Base-by-base conservation (phyloP, 2,329 filamentous ascomycete species). In the Sarocladiaceae sp. region DNA sequence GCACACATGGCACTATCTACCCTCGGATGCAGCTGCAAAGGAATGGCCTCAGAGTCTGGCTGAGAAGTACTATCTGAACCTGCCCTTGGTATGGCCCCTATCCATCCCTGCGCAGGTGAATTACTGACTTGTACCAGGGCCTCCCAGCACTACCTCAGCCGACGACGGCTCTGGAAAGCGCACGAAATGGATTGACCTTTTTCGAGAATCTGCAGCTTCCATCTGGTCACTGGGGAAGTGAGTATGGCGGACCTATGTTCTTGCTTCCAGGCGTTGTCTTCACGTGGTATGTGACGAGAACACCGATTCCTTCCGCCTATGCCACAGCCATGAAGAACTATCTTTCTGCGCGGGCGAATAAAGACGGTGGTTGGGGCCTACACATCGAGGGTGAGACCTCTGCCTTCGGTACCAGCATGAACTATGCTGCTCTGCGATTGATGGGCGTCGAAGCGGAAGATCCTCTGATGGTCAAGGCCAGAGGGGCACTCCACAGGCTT, bases 181-280 rank as follows among this genome's bases (percentile, higher is more conserved):
- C 88, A 3, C 72, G 75, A 48, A 98, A 98, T 67, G 89, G 85
- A 29, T 74, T 97, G 44, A 70, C 78, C 3, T 97, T 95, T 70
- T 95, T 94, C 68, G 86, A 90, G 46, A 78, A 91, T 50, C 77
- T 97, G 19, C 93, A 98, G 62, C 74, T 96, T 1, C 81, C 84
- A 12, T 84, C 88, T 1, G 93, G 93, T 4, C 88, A 96, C 58
- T 98, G 93, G 93, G 93, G 76, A 4, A 97, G 91, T 68, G 93
- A 98, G 62, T 98, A 98, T 67, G 93, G 93, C 45, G 93, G 93
- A 0, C 93, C 93, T 3, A 91, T 96, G 87, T 98, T 98, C 59
- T 76, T 97, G 31, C 72, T 97, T 1, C 88, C 91, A 0, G 88
- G 91, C 34, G 62, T 95, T 18, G 80, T 96, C 49, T 80, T 95